Percentiles rank a stretch among this genome's conserved stretches.
Conservation (phyloP, 306 rosid genomes). For the Cicer bijugum region DNA sequence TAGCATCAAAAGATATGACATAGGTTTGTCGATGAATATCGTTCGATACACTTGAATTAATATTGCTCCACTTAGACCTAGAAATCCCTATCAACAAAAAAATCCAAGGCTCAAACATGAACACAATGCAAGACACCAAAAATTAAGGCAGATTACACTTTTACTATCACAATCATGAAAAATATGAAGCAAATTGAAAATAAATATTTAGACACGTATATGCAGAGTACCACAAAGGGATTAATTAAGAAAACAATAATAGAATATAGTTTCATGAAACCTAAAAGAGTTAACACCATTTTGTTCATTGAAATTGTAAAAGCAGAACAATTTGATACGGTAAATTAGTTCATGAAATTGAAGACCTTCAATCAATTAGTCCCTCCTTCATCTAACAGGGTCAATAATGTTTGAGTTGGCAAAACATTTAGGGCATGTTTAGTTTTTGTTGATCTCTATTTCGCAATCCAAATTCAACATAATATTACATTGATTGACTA, state of each 20-base stretch:
- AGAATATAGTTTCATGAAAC: neutral
- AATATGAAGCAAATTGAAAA: neutral
- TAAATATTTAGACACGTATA: neutral
- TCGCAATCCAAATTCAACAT: neutral
- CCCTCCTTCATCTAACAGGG: neutral
- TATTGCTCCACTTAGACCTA: constrained; percentile 90
- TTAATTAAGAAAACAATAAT: neutral
- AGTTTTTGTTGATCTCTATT: neutral
- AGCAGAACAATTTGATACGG: neutral
- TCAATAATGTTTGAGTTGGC: neutral
- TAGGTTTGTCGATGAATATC: constrained; percentile 56
- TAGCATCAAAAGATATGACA: constrained; percentile 66
- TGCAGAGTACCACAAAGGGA: neutral
- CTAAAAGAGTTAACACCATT: neutral
- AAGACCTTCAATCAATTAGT: neutral
- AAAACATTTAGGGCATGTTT: neutral
- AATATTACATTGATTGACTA: neutral
- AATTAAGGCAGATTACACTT: neutral
- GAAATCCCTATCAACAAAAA: constrained; percentile 64
- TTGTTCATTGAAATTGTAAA: neutral
- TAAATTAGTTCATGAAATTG: neutral
- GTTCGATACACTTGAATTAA: constrained; percentile 67
- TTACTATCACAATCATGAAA: neutral
- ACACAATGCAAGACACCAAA: constrained; percentile 29
- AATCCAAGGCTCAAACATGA: constrained; percentile 27